These are phyloP conservation scores for Pistacia vera DNA, from an alignment of 345 rosid genomes.

Conservation along the genomic window DNA sequence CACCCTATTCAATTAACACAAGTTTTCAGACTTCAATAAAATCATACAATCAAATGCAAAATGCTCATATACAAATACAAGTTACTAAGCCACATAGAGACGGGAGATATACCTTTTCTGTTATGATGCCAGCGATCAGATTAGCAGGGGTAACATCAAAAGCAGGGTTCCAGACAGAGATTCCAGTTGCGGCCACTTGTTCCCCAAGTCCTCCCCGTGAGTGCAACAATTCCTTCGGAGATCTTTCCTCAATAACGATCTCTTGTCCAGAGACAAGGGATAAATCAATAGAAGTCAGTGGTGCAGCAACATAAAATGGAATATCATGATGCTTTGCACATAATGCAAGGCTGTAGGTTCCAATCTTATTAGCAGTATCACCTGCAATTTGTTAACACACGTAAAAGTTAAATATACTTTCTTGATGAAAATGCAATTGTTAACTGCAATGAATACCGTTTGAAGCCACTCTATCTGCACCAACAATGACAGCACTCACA, in stretches of 20 bases:
- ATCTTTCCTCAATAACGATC: constrained; percentile 82
- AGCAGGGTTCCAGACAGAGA: constrained; percentile 94
- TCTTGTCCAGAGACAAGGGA: constrained; percentile 74
- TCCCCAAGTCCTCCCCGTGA: constrained; percentile 93
- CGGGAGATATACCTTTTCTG: constrained; percentile 64
- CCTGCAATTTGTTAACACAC: constrained; percentile 42
- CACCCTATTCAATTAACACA: constrained; percentile 53
- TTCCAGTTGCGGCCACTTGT: constrained; percentile 93
- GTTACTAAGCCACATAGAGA: neutral
- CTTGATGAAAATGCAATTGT: constrained; percentile 11
- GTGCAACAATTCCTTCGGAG: constrained; percentile 72
- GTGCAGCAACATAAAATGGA: constrained; percentile 92
- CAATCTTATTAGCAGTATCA: constrained; percentile 97
- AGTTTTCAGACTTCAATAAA: neutral
- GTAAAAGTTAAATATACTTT: constrained; percentile 4
- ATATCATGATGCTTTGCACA: constrained; percentile 71
- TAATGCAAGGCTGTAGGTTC: constrained; percentile 92
- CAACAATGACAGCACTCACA: constrained; percentile 81
- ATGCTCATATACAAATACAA: neutral
- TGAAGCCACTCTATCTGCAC: constrained; percentile 95
- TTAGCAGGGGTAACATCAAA: constrained; percentile 90
- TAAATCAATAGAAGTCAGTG: constrained; percentile 83
- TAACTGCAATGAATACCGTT: constrained; percentile 55
- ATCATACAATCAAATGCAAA: neutral
- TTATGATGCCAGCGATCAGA: constrained; percentile 74